Evolutionary conservation across 495 filamentous ascomycete species (phyloP), one percentile per base, ranked within the genome.

Genomic region (Penicillium macrosclerotiorum): DNA sequence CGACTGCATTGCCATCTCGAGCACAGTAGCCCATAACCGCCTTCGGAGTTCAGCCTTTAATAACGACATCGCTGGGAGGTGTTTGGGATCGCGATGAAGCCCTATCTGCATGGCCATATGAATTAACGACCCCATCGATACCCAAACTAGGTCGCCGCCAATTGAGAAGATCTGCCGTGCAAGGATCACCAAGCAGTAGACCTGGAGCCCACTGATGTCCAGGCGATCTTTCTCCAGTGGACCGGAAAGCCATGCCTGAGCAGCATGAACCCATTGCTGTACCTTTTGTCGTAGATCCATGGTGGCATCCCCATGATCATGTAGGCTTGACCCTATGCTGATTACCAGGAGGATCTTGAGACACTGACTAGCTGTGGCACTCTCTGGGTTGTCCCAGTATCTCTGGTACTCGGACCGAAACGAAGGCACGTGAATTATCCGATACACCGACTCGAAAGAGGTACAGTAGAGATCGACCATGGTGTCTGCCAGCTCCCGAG

Each of bases 11-110:
- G 55, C 57, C 30, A 83, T 58, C 38, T 85, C 81, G 4, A 83
- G 46, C 14, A 85, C 73, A 0, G 78, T 81, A 14, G 70, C 72
- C 81, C 81, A 85, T 3, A 83, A 48, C 24, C 78, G 52, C 37
- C 78, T 62, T 18, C 79, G 71, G 0, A 79, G 30, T 42, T 82
- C 76, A 17, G 63, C 67, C 23, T 76, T 57, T 17, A 70, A 35
- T 0, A 59, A 4, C 1, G 63, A 49, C 63, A 77, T 76, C 5
- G 43, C 38, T 2, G 61, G 65, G 7, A 79, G 56, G 45, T 65
- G 41, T 35, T 67, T 65, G 0, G 79, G 79, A 49, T 84, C 81
- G 20, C 71, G 73, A 60, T 83, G 75, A 5, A 80, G 42, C 0
- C 75, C 75, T 54, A 80, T 77, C 29, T 75, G 67, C 68, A 81